Evolutionary conservation across 495 filamentous ascomycete species (phyloP), one percentile per base, ranked within the genome.

Genomic region (Choiromyces venosus): DNA sequence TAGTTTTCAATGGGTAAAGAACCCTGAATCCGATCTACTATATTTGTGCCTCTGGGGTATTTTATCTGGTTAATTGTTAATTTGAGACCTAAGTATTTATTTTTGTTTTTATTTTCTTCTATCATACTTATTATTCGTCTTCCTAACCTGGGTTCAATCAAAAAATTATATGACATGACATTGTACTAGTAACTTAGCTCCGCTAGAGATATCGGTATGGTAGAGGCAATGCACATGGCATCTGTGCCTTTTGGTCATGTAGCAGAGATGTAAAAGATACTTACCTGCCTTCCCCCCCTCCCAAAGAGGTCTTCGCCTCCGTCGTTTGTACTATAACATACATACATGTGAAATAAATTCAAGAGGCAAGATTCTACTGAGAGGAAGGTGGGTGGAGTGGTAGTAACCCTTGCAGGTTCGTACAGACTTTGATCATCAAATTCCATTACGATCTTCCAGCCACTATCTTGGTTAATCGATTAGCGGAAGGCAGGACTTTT

Each of bases 381-480:
- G 52, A 61, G 2, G 52, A 25, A 61, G 52, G 52, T 29, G 52
- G 52, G 52, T 0, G 25, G 52, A 61, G 52, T 61, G 52, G 25
- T 29, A 61, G n/a, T 29, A 77, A 70, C 75, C 75, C 75, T 77
- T 77, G 74, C 75, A 77, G 75, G 68, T 69, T 72, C 46, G 40
- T 76, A 72, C 69, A 71, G 69, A 76, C 33, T 37, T 56, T 25
- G 75, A 77, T 77, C 75, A 66, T 69, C 75, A 68, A 69, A 44
- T 67, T 69, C 61, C 66, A 77, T 76, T 76, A 44, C 37, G 75
- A 77, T 77, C 75, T 77, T 73, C 75, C 75, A 77, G 75, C 75
- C 75, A 77, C 74, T 72, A 36, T 77, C 69, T 66, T 61, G 40
- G n/a, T 76, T 35, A 40, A 69, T 66, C 66, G 37, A 38, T 71